Conservation (phyloP, 192 early-diverging fungal species). For the Bifiguratus adelaidae region DNA sequence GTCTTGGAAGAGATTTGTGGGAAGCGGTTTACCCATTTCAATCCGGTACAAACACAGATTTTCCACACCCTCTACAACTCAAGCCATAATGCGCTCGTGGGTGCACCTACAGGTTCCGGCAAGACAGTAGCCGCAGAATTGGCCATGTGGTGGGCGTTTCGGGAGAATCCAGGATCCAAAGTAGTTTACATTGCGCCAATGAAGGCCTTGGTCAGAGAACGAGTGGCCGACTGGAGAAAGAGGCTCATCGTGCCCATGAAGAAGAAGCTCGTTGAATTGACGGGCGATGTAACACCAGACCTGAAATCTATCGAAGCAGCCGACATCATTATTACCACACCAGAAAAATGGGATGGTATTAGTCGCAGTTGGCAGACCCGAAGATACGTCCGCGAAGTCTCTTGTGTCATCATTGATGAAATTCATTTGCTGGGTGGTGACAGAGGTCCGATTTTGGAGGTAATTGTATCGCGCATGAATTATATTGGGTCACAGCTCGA, state of each 20-base stretch:
- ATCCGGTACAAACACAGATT: conserved; percentile 97
- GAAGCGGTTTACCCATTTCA: conserved; percentile 88
- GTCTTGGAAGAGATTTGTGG: conserved; percentile 79
- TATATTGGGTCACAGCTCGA: conserved; percentile 80
- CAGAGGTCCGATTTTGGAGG: conserved; percentile 93
- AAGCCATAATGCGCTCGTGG: conserved; percentile 75
- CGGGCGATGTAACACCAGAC: conserved; percentile 94
- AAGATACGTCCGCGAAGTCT: conserved; percentile 78
- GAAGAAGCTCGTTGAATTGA: conserved; percentile 85
- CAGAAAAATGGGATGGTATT: conserved; percentile 98
- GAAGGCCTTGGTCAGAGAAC: conserved; percentile 94
- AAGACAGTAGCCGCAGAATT: conserved; percentile 96
- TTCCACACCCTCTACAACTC: conserved; percentile 95
- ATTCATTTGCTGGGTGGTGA: conserved; percentile 96
- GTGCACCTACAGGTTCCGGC: conserved; percentile 96
- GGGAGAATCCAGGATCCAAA: conserved; percentile 68
- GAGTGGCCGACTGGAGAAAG: conserved; percentile 79
- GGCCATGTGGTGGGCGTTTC: conserved; percentile 89
- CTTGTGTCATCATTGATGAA: conserved; percentile 95
- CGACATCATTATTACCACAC: conserved; percentile 97
- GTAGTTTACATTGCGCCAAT: conserved; percentile 98
- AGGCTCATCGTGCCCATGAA: conserved; percentile 63
- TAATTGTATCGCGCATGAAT: conserved; percentile 97
- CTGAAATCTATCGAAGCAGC: conserved; percentile 71
- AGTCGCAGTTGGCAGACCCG: conserved; percentile 87